A percentile compares a stretch with the other conserved stretches of the same genome.
phyloP scores from a whole-genome alignment of 441 rosid species.

The Gossypium aridum region DNA sequence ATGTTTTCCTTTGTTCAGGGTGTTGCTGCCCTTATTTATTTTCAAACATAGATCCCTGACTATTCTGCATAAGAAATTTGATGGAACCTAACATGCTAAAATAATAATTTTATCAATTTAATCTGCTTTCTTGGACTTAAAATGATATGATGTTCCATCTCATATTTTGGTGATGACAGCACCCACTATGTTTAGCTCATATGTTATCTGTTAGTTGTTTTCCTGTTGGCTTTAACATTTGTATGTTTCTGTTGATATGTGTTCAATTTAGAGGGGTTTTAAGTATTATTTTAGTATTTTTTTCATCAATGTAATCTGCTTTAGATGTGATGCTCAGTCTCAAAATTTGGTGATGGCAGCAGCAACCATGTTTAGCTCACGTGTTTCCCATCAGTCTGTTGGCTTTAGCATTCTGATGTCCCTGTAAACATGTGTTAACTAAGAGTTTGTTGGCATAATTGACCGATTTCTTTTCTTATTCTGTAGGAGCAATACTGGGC shows the following conservation, averaged over 20 bases:
- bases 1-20: not conserved
- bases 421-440: not conserved
- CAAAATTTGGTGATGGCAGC: no score
- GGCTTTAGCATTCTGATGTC: not conserved
- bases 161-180: not conserved
- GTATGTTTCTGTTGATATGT: not conserved
- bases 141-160: conserved; percentile 1
- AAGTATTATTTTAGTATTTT: not conserved
- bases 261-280: not conserved
- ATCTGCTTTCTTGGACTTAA: not conserved
- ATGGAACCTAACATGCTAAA: not conserved
- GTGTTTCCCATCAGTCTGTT: not conserved
- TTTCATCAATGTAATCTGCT: not conserved
- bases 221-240: not conserved
- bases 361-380: no score
- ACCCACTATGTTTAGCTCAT: not conserved
- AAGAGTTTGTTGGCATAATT: not conserved
- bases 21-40: not conserved
- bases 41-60: not conserved
- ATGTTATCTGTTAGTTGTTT: not conserved
- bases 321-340: not conserved
- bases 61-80: not conserved
- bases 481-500: conserved; percentile 80
- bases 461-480: not conserved
- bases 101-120: not conserved